Evolutionary conservation across 192 early-diverging fungal genomes (phyloP).

Genomic region (Entomortierella parvispora): DNA sequence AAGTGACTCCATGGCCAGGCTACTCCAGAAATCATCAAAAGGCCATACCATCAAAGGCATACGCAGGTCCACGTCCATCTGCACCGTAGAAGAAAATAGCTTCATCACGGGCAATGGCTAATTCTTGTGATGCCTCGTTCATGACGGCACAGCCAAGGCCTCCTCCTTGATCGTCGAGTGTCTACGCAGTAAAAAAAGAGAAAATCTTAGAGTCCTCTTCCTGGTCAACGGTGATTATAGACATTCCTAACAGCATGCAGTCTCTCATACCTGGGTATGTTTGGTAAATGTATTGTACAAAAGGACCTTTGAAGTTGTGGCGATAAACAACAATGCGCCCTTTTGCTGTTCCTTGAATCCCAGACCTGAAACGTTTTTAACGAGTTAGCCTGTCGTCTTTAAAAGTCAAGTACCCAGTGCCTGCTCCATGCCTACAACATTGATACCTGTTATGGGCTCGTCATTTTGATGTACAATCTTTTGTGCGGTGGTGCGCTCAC

Average conservation of each 20-base stretch:
- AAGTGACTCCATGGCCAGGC: no score
- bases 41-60: slow-evolving; percentile 79
- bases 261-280: slow-evolving; percentile 38
- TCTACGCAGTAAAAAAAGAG: slow-evolving; percentile 11
- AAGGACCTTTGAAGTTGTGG: slow-evolving; percentile 70
- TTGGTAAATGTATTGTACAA: slow-evolving; percentile 65
- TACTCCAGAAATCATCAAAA: neutral
- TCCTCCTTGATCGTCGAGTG: slow-evolving; percentile 86
- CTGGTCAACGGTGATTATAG: neutral
- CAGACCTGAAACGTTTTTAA: slow-evolving; percentile 61
- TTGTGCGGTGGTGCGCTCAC: slow-evolving; percentile 80
- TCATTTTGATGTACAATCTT: slow-evolving; percentile 85
- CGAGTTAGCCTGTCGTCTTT: slow-evolving; percentile 37
- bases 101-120: slow-evolving; percentile 89
- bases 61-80: slow-evolving; percentile 93
- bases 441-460: slow-evolving; percentile 85
- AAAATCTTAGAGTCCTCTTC: neutral
- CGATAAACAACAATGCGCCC: slow-evolving; percentile 72
- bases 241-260: neutral
- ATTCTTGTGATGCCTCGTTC: slow-evolving; percentile 75
- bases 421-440: slow-evolving; percentile 42
- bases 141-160: slow-evolving; percentile 79
- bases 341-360: slow-evolving; percentile 78
- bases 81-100: slow-evolving; percentile 91
- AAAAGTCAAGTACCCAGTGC: slow-evolving; percentile 45